phyloP scores from a whole-genome alignment of 2,329 filamentous ascomycete genomes.

The Fusarium pseudograminearum region DNA sequence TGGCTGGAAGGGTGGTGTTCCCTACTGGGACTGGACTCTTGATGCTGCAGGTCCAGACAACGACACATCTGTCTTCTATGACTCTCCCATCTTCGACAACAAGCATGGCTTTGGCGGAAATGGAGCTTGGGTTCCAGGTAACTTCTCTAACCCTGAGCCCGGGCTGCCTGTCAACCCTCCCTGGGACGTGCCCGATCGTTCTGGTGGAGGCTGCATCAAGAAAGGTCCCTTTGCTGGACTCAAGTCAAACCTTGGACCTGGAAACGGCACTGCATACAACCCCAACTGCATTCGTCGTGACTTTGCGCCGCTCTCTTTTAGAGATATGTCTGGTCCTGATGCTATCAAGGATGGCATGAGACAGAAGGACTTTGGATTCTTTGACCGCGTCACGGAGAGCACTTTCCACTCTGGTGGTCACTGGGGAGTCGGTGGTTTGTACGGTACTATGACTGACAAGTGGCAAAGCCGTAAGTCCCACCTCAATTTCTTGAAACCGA shows the following conservation, averaged over 20 bases:
- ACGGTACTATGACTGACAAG: slow-evolving; percentile 44
- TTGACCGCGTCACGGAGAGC: slow-evolving; percentile 39
- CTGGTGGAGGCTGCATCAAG: slow-evolving; percentile 43
- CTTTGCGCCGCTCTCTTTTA: slow-evolving; percentile 28
- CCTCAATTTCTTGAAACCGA: fast-evolving
- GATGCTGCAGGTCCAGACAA: slow-evolving; percentile 31
- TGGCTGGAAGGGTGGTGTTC: slow-evolving; percentile 41
- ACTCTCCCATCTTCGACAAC: slow-evolving; percentile 51
- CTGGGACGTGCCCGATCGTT: slow-evolving; percentile 33
- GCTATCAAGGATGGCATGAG: slow-evolving; percentile 32
- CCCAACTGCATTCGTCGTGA: slow-evolving; percentile 26
- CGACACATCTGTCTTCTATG: slow-evolving; percentile 27
- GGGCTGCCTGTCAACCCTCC: slow-evolving; percentile 32
- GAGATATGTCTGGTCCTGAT: slow-evolving; percentile 23
- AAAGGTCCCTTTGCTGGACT: slow-evolving; percentile 44
- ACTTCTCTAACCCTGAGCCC: slow-evolving; percentile 25
- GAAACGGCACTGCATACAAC: slow-evolving; percentile 16
- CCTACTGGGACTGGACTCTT: slow-evolving; percentile 44
- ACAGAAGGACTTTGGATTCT: slow-evolving; percentile 43
- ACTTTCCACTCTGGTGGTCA: slow-evolving; percentile 46
- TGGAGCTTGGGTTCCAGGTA: slow-evolving; percentile 32
- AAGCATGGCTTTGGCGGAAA: slow-evolving; percentile 38
- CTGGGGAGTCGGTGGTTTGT: slow-evolving; percentile 47
- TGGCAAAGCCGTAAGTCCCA: slow-evolving; percentile 24
- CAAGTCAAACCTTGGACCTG: slow-evolving; percentile 24